phyloP scores from a whole-genome alignment of 257 asterid species.

The Dorcoceras hygrometricum region DNA sequence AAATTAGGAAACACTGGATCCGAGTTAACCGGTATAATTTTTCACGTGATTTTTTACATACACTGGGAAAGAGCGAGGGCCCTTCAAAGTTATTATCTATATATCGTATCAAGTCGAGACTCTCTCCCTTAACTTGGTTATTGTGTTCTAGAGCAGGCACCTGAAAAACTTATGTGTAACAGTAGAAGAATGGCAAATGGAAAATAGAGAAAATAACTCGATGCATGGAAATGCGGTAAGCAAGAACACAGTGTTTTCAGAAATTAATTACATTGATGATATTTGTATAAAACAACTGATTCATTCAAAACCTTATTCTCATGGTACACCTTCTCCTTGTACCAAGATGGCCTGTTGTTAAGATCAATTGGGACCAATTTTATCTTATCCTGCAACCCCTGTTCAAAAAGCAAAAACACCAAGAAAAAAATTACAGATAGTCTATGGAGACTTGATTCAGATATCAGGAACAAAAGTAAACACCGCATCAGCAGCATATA shows the following conservation, averaged over 20 bases:
- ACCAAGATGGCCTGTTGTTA: slow-evolving; percentile 81
- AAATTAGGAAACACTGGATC: slow-evolving; percentile 6
- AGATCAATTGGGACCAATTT: slow-evolving; percentile 75
- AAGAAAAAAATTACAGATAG: slow-evolving; percentile 12
- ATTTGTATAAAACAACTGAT: background rate
- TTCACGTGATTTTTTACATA: slow-evolving; percentile 33
- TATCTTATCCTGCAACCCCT: slow-evolving; percentile 77
- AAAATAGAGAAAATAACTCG: background rate
- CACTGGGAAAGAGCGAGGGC: slow-evolving; percentile 73
- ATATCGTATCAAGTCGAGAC: slow-evolving; percentile 79
- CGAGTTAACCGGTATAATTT: background rate
- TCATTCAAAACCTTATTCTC: slow-evolving; percentile 57
- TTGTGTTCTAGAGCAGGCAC: slow-evolving; percentile 83
- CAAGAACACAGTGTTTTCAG: background rate
- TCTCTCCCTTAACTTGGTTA: slow-evolving; percentile 79
- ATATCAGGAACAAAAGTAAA: slow-evolving; percentile 5
- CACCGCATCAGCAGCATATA: background rate
- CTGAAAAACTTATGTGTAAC: slow-evolving; percentile 27
- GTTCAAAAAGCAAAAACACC: slow-evolving; percentile 25
- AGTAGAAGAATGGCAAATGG: background rate
- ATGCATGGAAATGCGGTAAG: slow-evolving; percentile 8
- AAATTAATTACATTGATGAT: background rate
- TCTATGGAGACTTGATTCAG: background rate
- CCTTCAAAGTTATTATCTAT: slow-evolving; percentile 74
- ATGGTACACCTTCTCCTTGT: slow-evolving; percentile 84